Conservation (phyloP, 441 rosid species). For the Corymbia calophylla region DNA sequence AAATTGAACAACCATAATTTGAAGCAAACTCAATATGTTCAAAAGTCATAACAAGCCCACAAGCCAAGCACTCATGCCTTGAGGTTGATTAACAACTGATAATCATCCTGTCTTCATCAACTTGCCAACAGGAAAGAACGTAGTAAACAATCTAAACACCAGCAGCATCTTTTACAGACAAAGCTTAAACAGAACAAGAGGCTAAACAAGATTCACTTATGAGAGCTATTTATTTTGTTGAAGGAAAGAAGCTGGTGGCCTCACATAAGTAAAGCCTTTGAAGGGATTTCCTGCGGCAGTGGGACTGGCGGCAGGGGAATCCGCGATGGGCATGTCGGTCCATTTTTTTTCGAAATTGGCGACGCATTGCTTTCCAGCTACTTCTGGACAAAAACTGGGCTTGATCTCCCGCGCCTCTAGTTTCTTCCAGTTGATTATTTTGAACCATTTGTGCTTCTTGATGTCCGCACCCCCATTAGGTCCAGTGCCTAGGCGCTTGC, state of each 20-base stretch:
- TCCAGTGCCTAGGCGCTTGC: conserved; percentile 74
- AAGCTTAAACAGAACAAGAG: background rate
- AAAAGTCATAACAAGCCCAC: background rate
- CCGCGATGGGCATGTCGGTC: conserved; percentile 79
- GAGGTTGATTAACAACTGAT: background rate
- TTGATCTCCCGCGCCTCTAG: conserved; percentile 60
- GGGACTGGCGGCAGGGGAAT: conserved; percentile 87
- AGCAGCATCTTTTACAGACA: background rate
- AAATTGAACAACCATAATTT: background rate
- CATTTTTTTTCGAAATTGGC: conserved; percentile 84
- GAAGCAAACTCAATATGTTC: background rate
- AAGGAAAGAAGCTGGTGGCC: conserved; percentile 66
- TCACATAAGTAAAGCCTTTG: conserved; percentile 53
- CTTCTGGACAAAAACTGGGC: conserved; percentile 79
- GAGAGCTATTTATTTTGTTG: conserved; percentile 3
- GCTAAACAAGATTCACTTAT: background rate
- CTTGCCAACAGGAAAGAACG: background rate
- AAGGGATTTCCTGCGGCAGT: conserved; percentile 55
- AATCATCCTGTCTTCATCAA: background rate
- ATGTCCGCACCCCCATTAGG: conserved; percentile 61
- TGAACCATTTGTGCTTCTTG: conserved; percentile 86
- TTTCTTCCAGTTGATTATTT: conserved; percentile 79
- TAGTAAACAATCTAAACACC: background rate
- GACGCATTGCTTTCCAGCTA: conserved; percentile 71
- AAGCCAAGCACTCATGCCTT: background rate